Base-by-base conservation (phyloP, 768 basidiomycete species). In the Tricholoma sp. region DNA sequence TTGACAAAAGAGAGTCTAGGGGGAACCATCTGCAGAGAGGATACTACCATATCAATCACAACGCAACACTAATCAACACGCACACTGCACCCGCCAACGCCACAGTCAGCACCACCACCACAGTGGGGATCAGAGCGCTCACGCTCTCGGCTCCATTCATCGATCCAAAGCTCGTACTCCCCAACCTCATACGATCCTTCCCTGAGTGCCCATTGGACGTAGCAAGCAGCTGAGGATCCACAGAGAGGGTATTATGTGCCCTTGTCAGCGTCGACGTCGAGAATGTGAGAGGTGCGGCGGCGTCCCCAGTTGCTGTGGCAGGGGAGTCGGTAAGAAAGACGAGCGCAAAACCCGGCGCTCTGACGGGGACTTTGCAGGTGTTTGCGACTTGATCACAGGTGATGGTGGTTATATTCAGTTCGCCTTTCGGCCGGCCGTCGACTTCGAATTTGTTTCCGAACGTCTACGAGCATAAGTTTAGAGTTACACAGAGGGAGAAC, bases 341-440 rank as follows among this genome's bases (percentile, higher is more conserved):
- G 47, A 93, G 75, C 1, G 88, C 89, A 58, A 88, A 84, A 34
- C 83, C 83, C 0, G 92, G 91, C 0, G 88, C 86, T 43, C 81
- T 79, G 34, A 93, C 83, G 12, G 76, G 76, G 50, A 92, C 76
- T 18, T 69, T 61, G 68, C 91, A 93, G 0, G 75, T 74, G 62
- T 81, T 79, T 54, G 73, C 70, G 2, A 66, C 66, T 37, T 74
- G 70, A 63, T 87, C 76, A 63, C 91, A 94, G 21, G 69, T 62
- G 37, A 92, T 76, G 1, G 79, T 85, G 57, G 80, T 72, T 5
- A 91, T 76, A 54, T 78, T 64, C 49, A 83, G 74, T 0, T 67
- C 62, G 37, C 89, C 89, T 43, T 75, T 73, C 27, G 84, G 78
- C 47, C 84, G 80, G 1, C 90, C 91, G 63, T 93, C 88, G 2